phyloP scores from a whole-genome alignment of 768 basidiomycete genomes.

The Tylopilus cervinicoccineus region DNA sequence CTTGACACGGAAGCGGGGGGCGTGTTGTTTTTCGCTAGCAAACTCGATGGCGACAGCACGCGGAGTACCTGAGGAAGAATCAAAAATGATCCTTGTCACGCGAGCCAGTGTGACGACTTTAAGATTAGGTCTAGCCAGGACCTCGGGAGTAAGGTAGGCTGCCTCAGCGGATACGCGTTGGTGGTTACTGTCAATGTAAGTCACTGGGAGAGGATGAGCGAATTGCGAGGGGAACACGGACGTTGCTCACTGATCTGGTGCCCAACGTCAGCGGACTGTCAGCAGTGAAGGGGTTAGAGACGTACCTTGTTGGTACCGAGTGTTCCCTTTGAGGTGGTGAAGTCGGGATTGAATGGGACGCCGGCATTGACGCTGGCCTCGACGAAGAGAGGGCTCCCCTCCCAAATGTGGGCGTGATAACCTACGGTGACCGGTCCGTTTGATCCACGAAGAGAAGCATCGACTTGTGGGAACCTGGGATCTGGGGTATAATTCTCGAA shows the following conservation, averaged over 20 bases:
- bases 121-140: slow-evolving; percentile 62
- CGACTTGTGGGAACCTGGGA: slow-evolving; percentile 46
- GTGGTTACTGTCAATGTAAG: slow-evolving; percentile 52
- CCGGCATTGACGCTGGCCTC: slow-evolving; percentile 48
- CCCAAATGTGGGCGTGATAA: slow-evolving; percentile 47
- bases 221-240: not conserved
- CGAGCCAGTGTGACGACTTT: slow-evolving; percentile 54
- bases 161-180: slow-evolving; percentile 59
- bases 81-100: slow-evolving; percentile 57
- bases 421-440: slow-evolving; percentile 59
- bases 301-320: slow-evolving; percentile 59
- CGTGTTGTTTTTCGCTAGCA: slow-evolving; percentile 27
- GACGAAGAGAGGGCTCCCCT: slow-evolving; percentile 48
- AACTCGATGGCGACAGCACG: slow-evolving; percentile 65
- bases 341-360: slow-evolving; percentile 50
- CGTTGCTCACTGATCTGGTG: slow-evolving; percentile 41
- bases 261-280: not conserved
- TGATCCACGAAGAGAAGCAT: slow-evolving; percentile 42
- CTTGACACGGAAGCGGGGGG: slow-evolving; percentile 37
- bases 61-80: slow-evolving; percentile 34
- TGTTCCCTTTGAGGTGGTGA: slow-evolving; percentile 54
- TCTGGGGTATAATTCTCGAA: slow-evolving; percentile 59
- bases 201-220: slow-evolving; percentile 45
- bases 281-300: not conserved
- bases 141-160: slow-evolving; percentile 63